Conservation (phyloP, 768 basidiomycete species). For the Mrakia blollopis region DNA sequence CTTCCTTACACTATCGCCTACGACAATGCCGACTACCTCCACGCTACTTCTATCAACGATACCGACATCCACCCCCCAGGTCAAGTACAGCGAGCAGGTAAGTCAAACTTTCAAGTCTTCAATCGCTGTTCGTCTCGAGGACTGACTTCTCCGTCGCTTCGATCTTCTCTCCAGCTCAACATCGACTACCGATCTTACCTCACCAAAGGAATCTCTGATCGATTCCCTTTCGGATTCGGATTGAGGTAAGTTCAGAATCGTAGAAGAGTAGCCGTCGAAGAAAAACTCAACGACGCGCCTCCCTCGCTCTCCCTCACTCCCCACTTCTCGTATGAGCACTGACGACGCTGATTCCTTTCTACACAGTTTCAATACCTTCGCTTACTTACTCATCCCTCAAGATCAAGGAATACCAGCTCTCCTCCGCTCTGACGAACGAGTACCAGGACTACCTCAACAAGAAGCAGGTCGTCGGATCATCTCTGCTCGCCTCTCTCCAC, state of each 20-base stretch:
- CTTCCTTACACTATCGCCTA: constrained; percentile 75
- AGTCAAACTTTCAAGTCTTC: too few relatives aligned
- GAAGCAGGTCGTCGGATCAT: background rate
- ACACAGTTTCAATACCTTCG: constrained; percentile 63
- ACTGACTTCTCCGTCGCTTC: too few relatives aligned
- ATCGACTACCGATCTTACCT: constrained; percentile 47
- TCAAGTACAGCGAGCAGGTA: constrained; percentile 33
- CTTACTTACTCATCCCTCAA: constrained; percentile 65
- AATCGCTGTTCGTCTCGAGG: too few relatives aligned
- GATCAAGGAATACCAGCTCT: background rate
- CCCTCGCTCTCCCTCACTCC: too few relatives aligned
- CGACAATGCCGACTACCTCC: constrained; percentile 52
- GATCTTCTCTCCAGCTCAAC: constrained; percentile 45
- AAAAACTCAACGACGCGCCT: too few relatives aligned
- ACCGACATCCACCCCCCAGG: constrained; percentile 43
- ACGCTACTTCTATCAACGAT: constrained; percentile 40
- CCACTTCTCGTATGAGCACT: too few relatives aligned
- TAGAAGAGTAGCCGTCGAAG: too few relatives aligned
- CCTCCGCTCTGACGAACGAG: background rate
- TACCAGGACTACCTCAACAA: background rate
- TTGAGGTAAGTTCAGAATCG: constrained; percentile 49
- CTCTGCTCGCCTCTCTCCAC: background rate
- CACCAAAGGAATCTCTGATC: constrained; percentile 34
- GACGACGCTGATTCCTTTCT: too few relatives aligned
- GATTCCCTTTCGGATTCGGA: constrained; percentile 73